Evolutionary conservation across 345 rosid species (phyloP), one percentile per base, ranked within the genome.

Genomic region (Luvunga scandens): DNA sequence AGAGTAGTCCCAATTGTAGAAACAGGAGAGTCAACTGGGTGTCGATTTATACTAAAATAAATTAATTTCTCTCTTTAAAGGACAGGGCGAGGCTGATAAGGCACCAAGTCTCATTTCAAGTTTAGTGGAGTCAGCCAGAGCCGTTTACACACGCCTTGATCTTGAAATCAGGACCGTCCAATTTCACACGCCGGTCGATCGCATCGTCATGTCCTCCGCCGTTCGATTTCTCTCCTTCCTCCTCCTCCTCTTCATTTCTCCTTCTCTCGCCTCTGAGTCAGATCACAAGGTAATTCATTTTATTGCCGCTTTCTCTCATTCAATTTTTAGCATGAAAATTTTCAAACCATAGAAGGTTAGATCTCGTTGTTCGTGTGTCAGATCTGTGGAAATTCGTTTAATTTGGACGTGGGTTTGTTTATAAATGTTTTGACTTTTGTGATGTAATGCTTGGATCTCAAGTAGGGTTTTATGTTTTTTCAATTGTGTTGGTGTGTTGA

Each of bases 211-310:
- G 99, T 81, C 81, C 75, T 45, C 76, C 81, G 9, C 81, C 71
- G 70, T 78, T 82, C 82, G 90, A 77, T 87, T 84, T 70, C 75
- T 75, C 80, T 30, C 61, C 64, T 31, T 85, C 82, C 69, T 74
- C 65, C 57, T 85, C 18, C 42, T 84, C 65, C 68, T 95, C 77
- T 48, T 86, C 24, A 45, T 85, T 70, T 72, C 86, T 30, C 84
- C 79, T 34, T 85, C 85, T 24, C 80, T 88, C 75, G 91, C 93
- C 78, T 88, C 98, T 79, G 99, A 95, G 83, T 88, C 93, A 60
- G 97, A 95, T 90, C 99, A 95, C 91, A 92, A 90, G 97, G 99
- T 95, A 85, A 66, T 45, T 45, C 16, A 38, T n/a, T 13, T 2
- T 65, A 4, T 65, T 36, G 10, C 39, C 18, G 0, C 16, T 2